A percentile compares a stretch with the other conserved stretches of the same genome.
Evolutionary conservation across 495 filamentous ascomycete species (phyloP).

Genomic region (Wilcoxina mikolae): DNA sequence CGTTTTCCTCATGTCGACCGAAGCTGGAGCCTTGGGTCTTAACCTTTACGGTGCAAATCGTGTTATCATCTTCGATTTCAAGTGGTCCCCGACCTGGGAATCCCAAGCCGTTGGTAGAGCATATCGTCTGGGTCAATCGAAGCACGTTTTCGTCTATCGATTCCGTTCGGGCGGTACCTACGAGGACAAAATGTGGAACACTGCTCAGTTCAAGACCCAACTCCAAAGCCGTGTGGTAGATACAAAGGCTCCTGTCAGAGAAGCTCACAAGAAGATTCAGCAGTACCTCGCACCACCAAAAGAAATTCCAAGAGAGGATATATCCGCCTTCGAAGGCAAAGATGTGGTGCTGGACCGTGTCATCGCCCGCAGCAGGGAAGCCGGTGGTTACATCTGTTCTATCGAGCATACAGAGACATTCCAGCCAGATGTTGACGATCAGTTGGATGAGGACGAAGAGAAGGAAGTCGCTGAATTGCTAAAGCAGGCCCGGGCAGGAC

Average conservation of each 20-base stretch:
- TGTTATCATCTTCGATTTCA: conserved; percentile 74
- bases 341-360: conserved; percentile 64
- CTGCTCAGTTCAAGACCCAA: conserved; percentile 51
- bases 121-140: conserved; percentile 74
- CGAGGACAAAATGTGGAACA: conserved; percentile 56
- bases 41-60: conserved; percentile 79
- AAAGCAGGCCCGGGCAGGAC: no score
- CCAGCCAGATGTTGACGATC: conserved; percentile 38
- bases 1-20: conserved; percentile 70
- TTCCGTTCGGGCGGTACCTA: conserved; percentile 65
- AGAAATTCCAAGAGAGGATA: conserved; percentile 37
- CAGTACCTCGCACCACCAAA: conserved; percentile 39
- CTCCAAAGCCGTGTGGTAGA: neutral
- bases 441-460: conserved; percentile 42
- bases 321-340: conserved; percentile 41
- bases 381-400: conserved; percentile 34
- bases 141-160: conserved; percentile 78
- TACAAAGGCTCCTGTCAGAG: conserved; percentile 53
- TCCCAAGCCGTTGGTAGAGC: conserved; percentile 79
- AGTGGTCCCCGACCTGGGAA: conserved; percentile 66
- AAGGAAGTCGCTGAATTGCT: conserved; percentile 13
- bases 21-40: conserved; percentile 63
- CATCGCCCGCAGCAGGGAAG: conserved; percentile 28
- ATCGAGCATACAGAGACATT: conserved; percentile 47
- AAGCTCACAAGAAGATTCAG: conserved; percentile 33